Evolutionary conservation across 129 eudicot genomes (phyloP).

Genomic region (Flaveria bidentis): DNA sequence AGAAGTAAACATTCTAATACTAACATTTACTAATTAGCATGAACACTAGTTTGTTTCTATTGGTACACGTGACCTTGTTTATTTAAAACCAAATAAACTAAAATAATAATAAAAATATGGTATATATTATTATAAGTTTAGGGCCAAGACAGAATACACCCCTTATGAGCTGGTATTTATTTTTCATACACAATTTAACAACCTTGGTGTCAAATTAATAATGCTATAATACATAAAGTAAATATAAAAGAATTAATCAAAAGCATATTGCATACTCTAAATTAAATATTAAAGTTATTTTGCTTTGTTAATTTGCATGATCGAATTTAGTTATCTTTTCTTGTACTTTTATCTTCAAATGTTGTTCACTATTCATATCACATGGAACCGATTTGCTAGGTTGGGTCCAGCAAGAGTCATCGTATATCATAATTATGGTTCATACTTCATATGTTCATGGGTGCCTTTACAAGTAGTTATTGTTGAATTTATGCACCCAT

Average conservation of each 20-base stretch:
- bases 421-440: constrained; percentile 24
- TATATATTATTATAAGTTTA: no score
- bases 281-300: background rate
- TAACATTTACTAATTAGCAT: no score
- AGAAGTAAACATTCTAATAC: background rate
- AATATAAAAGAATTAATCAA: background rate
- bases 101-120: no score
- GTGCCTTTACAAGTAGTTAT: constrained; percentile 9
- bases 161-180: no score
- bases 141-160: no score
- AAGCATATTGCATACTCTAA: background rate
- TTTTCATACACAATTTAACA: no score
- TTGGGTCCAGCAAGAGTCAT: constrained; percentile 24
- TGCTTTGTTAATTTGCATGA: background rate
- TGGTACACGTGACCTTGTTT: no score
- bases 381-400: constrained; percentile 30
- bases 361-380: constrained; percentile 20
- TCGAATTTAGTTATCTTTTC: background rate
- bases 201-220: no score
- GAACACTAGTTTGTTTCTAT: no score
- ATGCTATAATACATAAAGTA: background rate
- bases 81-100: no score
- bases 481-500: constrained; percentile 25
- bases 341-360: constrained; percentile 13
- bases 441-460: constrained; percentile 21